A percentile compares a stretch with the other conserved stretches of the same genome.
These are phyloP conservation scores for Mucor mucedo DNA, from an alignment of 371 early-diverging fungal species.

Conservation along the genomic window DNA sequence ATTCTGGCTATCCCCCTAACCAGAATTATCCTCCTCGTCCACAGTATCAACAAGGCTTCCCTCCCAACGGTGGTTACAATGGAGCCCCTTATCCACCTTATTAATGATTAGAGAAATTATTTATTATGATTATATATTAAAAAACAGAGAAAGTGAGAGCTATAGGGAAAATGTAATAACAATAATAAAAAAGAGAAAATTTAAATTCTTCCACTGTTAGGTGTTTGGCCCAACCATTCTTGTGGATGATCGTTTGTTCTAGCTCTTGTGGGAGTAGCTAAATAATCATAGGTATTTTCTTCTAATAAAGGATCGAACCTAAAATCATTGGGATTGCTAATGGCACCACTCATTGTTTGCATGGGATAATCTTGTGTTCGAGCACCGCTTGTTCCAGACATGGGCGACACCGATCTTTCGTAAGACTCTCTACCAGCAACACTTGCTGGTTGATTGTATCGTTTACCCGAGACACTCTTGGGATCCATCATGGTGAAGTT, in stretches of 20 bases:
- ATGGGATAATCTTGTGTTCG: constrained; percentile 26
- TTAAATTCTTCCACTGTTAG: not conserved
- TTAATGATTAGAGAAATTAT: constrained; percentile 5
- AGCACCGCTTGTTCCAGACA: not conserved
- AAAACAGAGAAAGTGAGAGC: not conserved
- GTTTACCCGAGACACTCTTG: not conserved
- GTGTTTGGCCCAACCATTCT: not conserved
- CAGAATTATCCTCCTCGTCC: not conserved
- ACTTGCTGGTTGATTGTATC: not conserved
- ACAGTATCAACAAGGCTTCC: not conserved
- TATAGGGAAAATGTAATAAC: no score
- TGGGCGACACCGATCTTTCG: constrained; percentile 13
- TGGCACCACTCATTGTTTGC: constrained; percentile 21
- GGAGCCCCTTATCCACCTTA: constrained; percentile 8
- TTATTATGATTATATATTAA: constrained; percentile 2
- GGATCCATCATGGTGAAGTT: constrained; percentile 45
- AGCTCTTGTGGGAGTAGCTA: constrained; percentile 4
- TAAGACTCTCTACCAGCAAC: constrained; percentile 1
- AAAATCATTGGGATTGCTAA: constrained; percentile 7
- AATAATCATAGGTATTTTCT: constrained; percentile 15
- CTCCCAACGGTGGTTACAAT: not conserved
- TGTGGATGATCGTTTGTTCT: not conserved
- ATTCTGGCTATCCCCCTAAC: constrained; percentile 19
- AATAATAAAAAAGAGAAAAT: not conserved
- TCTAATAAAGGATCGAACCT: constrained; percentile 6